These are phyloP conservation scores for Kwoniella dejecticola DNA, from an alignment of 768 basidiomycete species.

Conservation along the genomic window DNA sequence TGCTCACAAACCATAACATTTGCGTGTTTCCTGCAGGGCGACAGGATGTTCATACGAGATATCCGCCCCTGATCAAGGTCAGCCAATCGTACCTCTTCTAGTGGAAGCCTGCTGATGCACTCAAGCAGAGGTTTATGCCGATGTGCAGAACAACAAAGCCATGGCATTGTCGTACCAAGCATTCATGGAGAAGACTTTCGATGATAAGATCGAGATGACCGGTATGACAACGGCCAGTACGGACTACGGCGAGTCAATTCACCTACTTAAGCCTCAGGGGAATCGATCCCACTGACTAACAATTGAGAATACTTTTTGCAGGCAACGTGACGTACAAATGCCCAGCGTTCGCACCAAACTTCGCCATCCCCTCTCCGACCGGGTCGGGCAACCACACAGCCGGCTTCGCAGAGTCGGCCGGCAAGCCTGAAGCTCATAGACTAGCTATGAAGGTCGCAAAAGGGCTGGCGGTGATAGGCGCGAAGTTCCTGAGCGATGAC, in stretches of 20 bases:
- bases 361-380: conserved; percentile 25
- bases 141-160: conserved; percentile 33
- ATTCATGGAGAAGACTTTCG: conserved; percentile 31
- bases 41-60: conserved; percentile 66
- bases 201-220: conserved; percentile 18
- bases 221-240: conserved; percentile 32
- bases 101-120: not conserved
- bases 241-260: conserved; percentile 24
- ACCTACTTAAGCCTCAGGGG: not conserved
- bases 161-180: conserved; percentile 21
- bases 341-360: conserved; percentile 10
- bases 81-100: conserved; percentile 6
- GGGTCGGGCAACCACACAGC: conserved; percentile 41
- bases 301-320: no score
- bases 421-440: conserved; percentile 41
- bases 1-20: conserved; percentile 4
- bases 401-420: conserved; percentile 39
- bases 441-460: conserved; percentile 38
- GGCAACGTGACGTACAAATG: conserved; percentile 22
- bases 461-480: conserved; percentile 21
- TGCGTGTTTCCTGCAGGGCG: conserved; percentile 57
- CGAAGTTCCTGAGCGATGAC: conserved; percentile 28
- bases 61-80: conserved; percentile 41
- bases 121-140: conserved; percentile 27
- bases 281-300: no score